Evolutionary conservation across 1,139 yeast genomes (phyloP).

Genomic region (Kodamaea suecica): DNA sequence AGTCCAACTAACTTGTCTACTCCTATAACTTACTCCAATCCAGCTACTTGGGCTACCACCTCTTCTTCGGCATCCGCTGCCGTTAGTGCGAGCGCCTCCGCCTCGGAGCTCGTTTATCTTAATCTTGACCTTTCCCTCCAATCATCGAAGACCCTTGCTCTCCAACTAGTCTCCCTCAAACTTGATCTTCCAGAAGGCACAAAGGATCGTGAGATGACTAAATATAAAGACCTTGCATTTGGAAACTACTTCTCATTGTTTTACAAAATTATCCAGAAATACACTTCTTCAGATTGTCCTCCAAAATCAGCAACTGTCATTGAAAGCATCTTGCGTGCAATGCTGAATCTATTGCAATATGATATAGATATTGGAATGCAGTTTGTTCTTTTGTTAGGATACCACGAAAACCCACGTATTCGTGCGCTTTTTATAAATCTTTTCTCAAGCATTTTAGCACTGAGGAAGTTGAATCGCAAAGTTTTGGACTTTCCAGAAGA

Average conservation of each 20-base stretch:
- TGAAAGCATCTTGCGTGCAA: slow-evolving; percentile 64
- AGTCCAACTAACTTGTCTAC: too few species aligned
- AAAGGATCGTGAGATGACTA: slow-evolving; percentile 52
- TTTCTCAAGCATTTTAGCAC: slow-evolving; percentile 61
- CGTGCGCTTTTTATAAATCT: slow-evolving; percentile 74
- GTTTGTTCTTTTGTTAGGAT: slow-evolving; percentile 75
- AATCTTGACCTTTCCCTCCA: slow-evolving; percentile 67
- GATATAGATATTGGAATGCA: slow-evolving; percentile 78
- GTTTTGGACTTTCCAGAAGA: slow-evolving; percentile 29
- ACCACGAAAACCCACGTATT: slow-evolving; percentile 62
- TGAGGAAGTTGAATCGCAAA: slow-evolving; percentile 26
- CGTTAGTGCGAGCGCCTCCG: slow-evolving; percentile 1
- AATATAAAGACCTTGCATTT: slow-evolving; percentile 63
- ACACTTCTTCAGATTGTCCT: slow-evolving; percentile 31
- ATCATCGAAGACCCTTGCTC: slow-evolving; percentile 55
- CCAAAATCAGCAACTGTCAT: slow-evolving; percentile 58
- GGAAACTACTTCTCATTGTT: slow-evolving; percentile 71
- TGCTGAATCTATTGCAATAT: slow-evolving; percentile 66
- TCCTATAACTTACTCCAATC: too few species aligned
- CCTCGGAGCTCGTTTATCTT: slow-evolving; percentile 49
- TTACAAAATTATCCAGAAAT: slow-evolving; percentile 66
- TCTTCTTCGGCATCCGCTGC: too few species aligned
- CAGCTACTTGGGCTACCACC: too few species aligned
- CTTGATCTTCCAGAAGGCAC: slow-evolving; percentile 63
- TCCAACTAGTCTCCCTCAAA: slow-evolving; percentile 52